These are phyloP conservation scores for Pythium folliculosum DNA, from an alignment of 352 stramenopile genomes.

Conservation along the genomic window DNA sequence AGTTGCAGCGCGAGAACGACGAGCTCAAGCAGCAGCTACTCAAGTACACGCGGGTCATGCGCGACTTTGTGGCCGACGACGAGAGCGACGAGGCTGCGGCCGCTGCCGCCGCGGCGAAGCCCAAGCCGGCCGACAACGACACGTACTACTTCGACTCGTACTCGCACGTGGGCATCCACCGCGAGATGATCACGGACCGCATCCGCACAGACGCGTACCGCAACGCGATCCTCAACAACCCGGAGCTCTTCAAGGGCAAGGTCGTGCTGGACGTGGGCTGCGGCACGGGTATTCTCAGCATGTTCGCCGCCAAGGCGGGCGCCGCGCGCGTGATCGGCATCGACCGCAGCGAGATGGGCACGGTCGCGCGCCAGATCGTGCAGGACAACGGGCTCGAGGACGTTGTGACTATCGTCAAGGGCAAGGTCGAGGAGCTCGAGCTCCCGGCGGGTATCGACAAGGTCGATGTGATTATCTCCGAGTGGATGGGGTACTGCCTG, in stretches of 20 bases:
- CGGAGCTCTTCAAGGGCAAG: constrained; percentile 96
- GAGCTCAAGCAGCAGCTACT: constrained; percentile 72
- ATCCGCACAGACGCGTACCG: constrained; percentile 97
- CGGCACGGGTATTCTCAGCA: constrained; percentile 96
- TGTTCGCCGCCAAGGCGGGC: constrained; percentile 95
- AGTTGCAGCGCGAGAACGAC: constrained; percentile 63
- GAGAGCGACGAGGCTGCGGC: constrained; percentile 30
- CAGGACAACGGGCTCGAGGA: constrained; percentile 91
- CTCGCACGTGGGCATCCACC: constrained; percentile 98
- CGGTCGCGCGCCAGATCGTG: constrained; percentile 95
- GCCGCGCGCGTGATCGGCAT: constrained; percentile 93
- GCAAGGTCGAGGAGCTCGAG: constrained; percentile 95
- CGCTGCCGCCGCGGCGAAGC: constrained; percentile 9
- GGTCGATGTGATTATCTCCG: constrained; percentile 99
- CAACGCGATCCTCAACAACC: constrained; percentile 98
- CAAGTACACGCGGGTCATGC: constrained; percentile 75
- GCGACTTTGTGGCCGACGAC: constrained; percentile 69
- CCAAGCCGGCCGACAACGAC: constrained; percentile 66
- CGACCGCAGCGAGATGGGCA: constrained; percentile 94
- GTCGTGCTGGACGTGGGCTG: constrained; percentile 97
- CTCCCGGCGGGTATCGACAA: constrained; percentile 88
- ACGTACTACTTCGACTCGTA: constrained; percentile 99
- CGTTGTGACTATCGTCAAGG: constrained; percentile 93
- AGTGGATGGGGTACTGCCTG: constrained; percentile 99
- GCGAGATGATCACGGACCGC: constrained; percentile 93